Evolutionary conservation across 345 rosid species (phyloP), one percentile per base, ranked within the genome.

Genomic region (Dovyalis caffra): DNA sequence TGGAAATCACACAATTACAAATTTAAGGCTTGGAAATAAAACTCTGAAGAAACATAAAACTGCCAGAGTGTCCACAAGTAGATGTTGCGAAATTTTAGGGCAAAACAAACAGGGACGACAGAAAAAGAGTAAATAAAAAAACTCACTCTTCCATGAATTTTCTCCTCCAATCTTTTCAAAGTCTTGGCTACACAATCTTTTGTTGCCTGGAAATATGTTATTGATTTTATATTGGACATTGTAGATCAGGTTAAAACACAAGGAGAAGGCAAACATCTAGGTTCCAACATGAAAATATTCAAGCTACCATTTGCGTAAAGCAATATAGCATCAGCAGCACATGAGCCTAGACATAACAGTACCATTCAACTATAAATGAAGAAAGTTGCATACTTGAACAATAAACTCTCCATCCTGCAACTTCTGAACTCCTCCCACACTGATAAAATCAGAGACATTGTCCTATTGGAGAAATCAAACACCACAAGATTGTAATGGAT

Each of bases 151-250:
- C 98, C 98, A 76, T 88, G 95, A 80, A 92, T 93, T 83, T 93
- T 96, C 86, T 96, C 98, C 85, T 96, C 99, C 72, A 96, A 79
- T 84, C 99, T 89, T 85, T 96, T 96, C 78, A 96, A 69, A 32
- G 99, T 96, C 86, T 92, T 96, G 73, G 97, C 90, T 32, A 96
- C 97, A 77, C 99, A 96, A 82, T 96, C 99, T 79, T 93, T 96
- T 65, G 99, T 96, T 75, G 98, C 97, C 99, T 96, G 87, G 72
- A 84, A 76, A 25, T 70, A 43, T 72, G 33, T 61, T 73, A 71
- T 47, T 7, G 53, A 51, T 65, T 66, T 58, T 61, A 66, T 67
- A 31, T 29, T 40, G 21, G 72, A 31, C 58, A 37, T 47, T 32
- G 66, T 53, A 23, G 25, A 47, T 61, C 74, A 63, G 43, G 66